Conservation (phyloP, 2,329 filamentous ascomycete species). For the Fusarium subglutinans region DNA sequence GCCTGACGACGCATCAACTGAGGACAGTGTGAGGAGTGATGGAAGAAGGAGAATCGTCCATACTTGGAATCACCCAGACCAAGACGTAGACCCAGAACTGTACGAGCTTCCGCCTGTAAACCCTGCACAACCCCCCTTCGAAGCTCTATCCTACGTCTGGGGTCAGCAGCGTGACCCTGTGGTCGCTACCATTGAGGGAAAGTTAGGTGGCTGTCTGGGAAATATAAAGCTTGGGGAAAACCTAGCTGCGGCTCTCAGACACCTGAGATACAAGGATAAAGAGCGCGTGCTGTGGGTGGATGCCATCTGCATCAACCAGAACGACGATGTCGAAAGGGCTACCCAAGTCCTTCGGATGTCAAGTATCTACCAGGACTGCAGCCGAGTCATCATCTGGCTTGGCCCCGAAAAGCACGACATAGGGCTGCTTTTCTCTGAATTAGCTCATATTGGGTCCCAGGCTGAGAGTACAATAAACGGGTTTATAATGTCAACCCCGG, state of each 20-base stretch:
- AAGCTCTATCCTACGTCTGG: neutral
- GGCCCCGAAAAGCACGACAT: neutral
- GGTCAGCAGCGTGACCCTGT: neutral
- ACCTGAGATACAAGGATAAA: neutral
- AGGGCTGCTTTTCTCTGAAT: neutral
- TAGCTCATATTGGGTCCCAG: neutral
- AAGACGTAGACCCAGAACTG: neutral
- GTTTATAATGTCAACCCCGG: fast-evolving
- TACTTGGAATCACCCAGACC: neutral
- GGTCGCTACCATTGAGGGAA: neutral
- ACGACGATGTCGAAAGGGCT: fast-evolving
- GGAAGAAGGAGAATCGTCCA: too few relatives aligned
- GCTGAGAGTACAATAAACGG: neutral
- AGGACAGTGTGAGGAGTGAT: too few relatives aligned
- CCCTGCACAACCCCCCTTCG: neutral
- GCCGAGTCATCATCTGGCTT: neutral
- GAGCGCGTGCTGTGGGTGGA: neutral
- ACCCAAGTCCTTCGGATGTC: neutral
- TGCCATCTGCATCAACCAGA: neutral
- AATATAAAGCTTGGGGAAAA: neutral
- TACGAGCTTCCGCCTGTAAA: neutral
- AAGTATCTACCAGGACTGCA: neutral
- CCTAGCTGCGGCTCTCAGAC: neutral
- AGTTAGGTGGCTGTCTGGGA: neutral
- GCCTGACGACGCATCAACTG: too few relatives aligned